Evolutionary conservation across 2,329 filamentous ascomycete species (phyloP), one percentile per base, ranked within the genome.

Genomic region (Apiospora sp.): DNA sequence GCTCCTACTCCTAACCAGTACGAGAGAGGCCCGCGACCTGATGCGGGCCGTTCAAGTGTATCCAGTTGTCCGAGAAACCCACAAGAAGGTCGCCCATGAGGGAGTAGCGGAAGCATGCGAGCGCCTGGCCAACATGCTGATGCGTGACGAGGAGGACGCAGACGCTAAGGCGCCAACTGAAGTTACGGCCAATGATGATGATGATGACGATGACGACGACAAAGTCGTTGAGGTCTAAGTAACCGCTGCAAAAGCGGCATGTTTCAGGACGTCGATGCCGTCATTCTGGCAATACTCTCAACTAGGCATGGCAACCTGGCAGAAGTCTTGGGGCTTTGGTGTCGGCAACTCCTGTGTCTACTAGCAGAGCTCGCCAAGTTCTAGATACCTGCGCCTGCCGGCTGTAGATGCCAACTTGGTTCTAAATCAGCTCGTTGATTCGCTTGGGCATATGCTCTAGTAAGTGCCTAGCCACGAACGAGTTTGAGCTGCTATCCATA

Each of bases 101-200:
- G 92, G 87, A 22, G 94, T 98, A 2, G 88, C 89, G 75, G 95
- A 98, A 77, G 93, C 91, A 0, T 97, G 94, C 78, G 96, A 98
- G 81, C 88, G 96, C 72, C 80, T 98, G 70, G 96, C 99, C 67
- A 94, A 99, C 80, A 91, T 98, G 8, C 81, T 98, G 74, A 94
- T 95, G 91, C 87, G 94, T 72, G 95, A 96, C 72, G 95, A 96
- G 80, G 91, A 88, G 76, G 85, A 83, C 64, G 79, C 76, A 58
- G 79, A 85, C 69, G 82, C 82, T 54, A 77, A 79, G 71, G 83
- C 84, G 68, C 81, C 81, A 27, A 79, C 85, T 68, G 81, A 81
- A 86, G 51, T 87, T 87, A 75, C 72, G 84, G 34, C 22, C 16
- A 16, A 19, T 13, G 67, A 72, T 37, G 71, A 22, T 49, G 71